A percentile compares a stretch with the other conserved stretches of the same genome.
Conservation (phyloP, 768 basidiomycete genomes). For the Kwoniella pini region DNA sequence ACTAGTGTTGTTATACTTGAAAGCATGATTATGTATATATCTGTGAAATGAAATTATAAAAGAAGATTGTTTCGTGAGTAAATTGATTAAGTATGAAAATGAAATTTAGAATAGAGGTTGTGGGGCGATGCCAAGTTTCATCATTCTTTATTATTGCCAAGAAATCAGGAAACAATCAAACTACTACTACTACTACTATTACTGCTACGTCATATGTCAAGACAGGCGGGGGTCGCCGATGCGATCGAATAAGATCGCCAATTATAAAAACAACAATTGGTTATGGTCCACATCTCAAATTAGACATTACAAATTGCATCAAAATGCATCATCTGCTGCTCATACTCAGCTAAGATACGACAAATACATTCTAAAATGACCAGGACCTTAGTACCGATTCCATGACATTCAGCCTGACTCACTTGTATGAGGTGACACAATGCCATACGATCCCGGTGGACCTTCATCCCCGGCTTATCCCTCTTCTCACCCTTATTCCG, state of each 20-base stretch:
- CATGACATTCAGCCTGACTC: too few relatives aligned
- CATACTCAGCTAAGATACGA: too few relatives aligned
- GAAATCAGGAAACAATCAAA: background rate
- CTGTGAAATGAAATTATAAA: background rate
- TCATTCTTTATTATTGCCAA: background rate
- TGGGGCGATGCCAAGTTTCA: conserved; percentile 3
- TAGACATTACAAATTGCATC: too few relatives aligned
- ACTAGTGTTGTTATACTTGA: conserved; percentile 1
- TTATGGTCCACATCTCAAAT: too few relatives aligned
- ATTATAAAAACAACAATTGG: too few relatives aligned
- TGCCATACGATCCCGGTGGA: conserved; percentile 4
- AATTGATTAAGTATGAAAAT: background rate
- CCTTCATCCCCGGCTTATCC: background rate
- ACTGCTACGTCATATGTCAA: conserved; percentile 1
- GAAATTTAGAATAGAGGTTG: background rate
- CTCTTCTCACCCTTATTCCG: conserved; percentile 1
- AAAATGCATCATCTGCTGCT: too few relatives aligned
- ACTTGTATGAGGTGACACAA: too few relatives aligned
- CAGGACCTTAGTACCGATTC: too few relatives aligned
- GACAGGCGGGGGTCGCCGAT: background rate
- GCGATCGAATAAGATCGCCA: background rate
- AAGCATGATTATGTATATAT: background rate
- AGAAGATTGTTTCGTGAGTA: background rate
- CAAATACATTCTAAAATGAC: too few relatives aligned
- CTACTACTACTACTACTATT: background rate